Evolutionary conservation across 345 rosid genomes (phyloP), one percentile per base, ranked within the genome.

Genomic region (Adansonia digitata): DNA sequence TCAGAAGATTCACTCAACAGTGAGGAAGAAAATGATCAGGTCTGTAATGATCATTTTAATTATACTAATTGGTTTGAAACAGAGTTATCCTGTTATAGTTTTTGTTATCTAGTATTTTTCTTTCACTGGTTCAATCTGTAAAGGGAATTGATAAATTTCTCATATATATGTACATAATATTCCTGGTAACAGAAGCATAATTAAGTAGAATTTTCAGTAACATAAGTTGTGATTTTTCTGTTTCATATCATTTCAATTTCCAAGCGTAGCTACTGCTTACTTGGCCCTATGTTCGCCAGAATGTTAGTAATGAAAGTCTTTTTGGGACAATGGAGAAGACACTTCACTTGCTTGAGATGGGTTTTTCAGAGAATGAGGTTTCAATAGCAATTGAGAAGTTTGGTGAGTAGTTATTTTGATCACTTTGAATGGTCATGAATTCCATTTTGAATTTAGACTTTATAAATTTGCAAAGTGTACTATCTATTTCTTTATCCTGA

Each of bases 241-340:
- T n/a, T 48, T 48, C 59, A 48, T 49, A 29, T 37, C 42, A 55
- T 45, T 31, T 49, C 24, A 31, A n/a, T n/a, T n/a, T n/a, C n/a
- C 59, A 3, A 39, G 22, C n/a, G n/a, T 45, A 73, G 57, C 77
- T 76, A 79, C 27, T 62, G 62, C 63, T 56, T 72, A 39, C 73
- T 74, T 64, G 42, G 51, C 62, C 48, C 67, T 76, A 42, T 73
- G 37, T 40, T 83, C 29, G 69, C 69, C 88, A 90, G 95, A 89
- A 74, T 61, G 62, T 2, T 80, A 84, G 79, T 42, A 77, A 93
- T 76, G 98, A 92, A 86, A 53, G 56, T 24, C 79, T 95, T 81
- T 95, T 77, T 82, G 87, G 90, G 74, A 90, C 91, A 13, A 91
- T 92, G 98, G 93, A 87, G 72, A 92, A 88, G 81, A 92, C 99